A percentile compares a stretch with the other conserved stretches of the same genome.
Conservation (phyloP, 129 eudicot genomes). For the Ambrosia artemisiifolia region DNA sequence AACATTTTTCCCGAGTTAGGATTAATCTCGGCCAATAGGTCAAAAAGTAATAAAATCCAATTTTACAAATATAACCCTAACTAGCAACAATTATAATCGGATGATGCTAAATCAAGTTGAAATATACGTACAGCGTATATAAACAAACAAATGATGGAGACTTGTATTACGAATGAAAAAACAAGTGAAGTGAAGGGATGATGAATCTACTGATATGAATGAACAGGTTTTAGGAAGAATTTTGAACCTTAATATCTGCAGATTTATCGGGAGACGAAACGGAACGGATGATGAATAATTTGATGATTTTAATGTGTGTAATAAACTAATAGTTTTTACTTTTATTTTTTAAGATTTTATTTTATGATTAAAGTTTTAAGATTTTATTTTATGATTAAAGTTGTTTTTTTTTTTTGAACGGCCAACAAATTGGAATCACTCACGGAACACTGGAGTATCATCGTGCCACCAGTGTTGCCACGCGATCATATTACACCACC, state of each 20-base stretch:
- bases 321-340: not conserved
- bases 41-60: too few relatives aligned
- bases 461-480: too few relatives aligned
- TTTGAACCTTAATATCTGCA: not conserved
- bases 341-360: not conserved
- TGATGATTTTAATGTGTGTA: not conserved
- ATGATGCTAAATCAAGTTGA: not conserved
- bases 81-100: not conserved
- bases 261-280: slow-evolving; percentile 21
- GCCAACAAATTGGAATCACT: too few relatives aligned
- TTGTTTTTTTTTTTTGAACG: too few relatives aligned
- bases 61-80: too few relatives aligned
- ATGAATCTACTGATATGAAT: slow-evolving; percentile 1
- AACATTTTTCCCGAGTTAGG: too few relatives aligned
- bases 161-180: not conserved
- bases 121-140: not conserved
- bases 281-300: slow-evolving; percentile 8
- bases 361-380: too few relatives aligned
- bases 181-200: not conserved
- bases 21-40: too few relatives aligned
- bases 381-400: too few relatives aligned
- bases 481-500: too few relatives aligned
- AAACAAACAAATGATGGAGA: not conserved
- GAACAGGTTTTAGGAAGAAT: slow-evolving; percentile 13
- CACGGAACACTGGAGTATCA: too few relatives aligned